Conservation (phyloP, 306 rosid species). For the Fagus crenata region DNA sequence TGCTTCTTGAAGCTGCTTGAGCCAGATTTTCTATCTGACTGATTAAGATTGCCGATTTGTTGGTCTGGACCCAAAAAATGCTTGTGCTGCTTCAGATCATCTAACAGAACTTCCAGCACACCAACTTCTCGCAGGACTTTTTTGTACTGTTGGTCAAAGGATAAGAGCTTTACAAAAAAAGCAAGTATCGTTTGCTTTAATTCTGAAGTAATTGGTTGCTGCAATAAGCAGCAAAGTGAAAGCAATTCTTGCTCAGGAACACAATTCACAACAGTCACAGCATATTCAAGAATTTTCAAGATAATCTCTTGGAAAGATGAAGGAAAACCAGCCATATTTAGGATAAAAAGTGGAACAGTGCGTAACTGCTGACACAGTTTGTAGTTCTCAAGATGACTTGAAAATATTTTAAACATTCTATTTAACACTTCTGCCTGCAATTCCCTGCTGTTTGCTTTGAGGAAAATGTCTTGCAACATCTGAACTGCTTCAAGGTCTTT, state of each 20-base stretch:
- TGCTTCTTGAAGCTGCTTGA: constrained; percentile 74
- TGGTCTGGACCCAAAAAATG: constrained; percentile 65
- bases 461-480: constrained; percentile 97
- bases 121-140: constrained; percentile 99
- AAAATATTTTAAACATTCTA: constrained; percentile 92
- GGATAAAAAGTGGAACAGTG: constrained; percentile 91
- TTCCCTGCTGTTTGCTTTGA: constrained; percentile 75
- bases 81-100: constrained; percentile 87
- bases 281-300: constrained; percentile 98
- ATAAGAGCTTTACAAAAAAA: constrained; percentile 89
- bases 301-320: constrained; percentile 82
- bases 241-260: constrained; percentile 99
- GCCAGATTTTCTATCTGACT: constrained; percentile 62
- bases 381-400: constrained; percentile 94
- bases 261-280: constrained; percentile 96
- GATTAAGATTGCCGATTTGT: constrained; percentile 44
- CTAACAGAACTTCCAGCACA: constrained; percentile 89
- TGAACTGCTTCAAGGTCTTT: constrained; percentile 99
- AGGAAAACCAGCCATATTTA: constrained; percentile 93
- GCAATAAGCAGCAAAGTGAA: constrained; percentile 96
- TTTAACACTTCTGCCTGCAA: constrained; percentile 96
- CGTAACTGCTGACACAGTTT: constrained; percentile 92
- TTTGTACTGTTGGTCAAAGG: constrained; percentile 97
- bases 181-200: constrained; percentile 88
- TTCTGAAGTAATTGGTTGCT: constrained; percentile 88